A percentile compares a stretch with the other conserved stretches of the same genome.
These are phyloP conservation scores for Chrysopogon serrulatus DNA, from an alignment of 176 grass and related monocot species.

Conservation along the genomic window DNA sequence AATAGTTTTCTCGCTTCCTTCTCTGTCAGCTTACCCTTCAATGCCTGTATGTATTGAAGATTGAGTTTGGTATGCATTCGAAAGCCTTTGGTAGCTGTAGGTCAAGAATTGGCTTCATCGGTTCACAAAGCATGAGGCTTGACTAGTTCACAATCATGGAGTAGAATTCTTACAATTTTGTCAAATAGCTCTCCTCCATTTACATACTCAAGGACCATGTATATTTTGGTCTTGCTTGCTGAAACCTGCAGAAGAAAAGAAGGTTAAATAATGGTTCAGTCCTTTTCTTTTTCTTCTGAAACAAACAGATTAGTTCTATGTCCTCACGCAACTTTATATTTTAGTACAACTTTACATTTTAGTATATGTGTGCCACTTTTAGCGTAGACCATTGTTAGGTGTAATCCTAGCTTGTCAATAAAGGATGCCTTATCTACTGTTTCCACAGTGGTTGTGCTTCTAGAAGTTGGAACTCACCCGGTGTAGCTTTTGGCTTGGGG, in stretches of 20 bases:
- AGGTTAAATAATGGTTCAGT: background rate
- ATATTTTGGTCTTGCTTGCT: conserved; percentile 96
- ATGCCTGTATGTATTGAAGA: conserved; percentile 25
- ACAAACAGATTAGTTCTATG: background rate
- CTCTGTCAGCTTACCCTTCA: conserved; percentile 67
- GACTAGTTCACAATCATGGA: background rate
- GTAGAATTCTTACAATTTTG: conserved; percentile 66
- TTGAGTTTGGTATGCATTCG: background rate
- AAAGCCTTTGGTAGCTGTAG: background rate
- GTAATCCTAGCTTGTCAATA: background rate
- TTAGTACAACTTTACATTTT: background rate
- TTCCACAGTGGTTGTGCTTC: background rate
- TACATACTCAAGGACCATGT: conserved; percentile 89
- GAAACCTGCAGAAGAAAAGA: conserved; percentile 54
- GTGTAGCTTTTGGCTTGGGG: background rate
- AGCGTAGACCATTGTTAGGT: background rate
- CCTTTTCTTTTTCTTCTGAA: background rate
- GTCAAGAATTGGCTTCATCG: background rate
- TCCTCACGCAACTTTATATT: background rate
- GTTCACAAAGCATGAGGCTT: background rate
- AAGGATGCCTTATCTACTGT: background rate
- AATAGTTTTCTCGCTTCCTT: conserved; percentile 70
- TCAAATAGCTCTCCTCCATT: conserved; percentile 86
- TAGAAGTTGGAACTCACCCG: background rate
- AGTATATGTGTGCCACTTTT: background rate